Base-by-base conservation (phyloP, 495 filamentous ascomycete genomes). In the Hypoxylon perforatum region DNA sequence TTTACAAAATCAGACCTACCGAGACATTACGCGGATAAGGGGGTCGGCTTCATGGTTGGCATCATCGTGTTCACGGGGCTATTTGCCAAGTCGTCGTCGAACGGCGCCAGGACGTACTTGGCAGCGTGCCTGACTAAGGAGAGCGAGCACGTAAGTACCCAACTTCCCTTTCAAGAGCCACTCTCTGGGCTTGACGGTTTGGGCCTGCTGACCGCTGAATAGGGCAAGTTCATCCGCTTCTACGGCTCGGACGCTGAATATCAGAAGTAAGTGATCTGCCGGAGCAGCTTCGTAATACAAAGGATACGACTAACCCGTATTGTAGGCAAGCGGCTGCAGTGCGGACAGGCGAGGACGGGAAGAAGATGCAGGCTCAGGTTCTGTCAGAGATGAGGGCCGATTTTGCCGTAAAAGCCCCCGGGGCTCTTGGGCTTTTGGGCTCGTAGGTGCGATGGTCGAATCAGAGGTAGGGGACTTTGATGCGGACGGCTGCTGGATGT, bases 1-100 rank as follows among this genome's bases (percentile, higher is more conserved):
- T 59, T 83, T 45, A 82, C 81, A 25, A 73, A 62, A 41, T 75
- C 77, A 0, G 73, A 77, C 7, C 73, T 81, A 0, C 68, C 63
- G 14, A 69, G 79, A 42, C 44, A 78, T 21, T 67, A 65, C 38
- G 69, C 50, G 41, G 67, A 51, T 18, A 70, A 41, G 55, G 44
- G 72, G 33, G 7, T 36, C n/a, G 18, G 65, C 15, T 45, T 68
- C 11, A 14, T 28, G 4, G 1, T 70, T 22, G 47, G 3, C 7
- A 56, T 73, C n/a, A 46, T 67, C 28, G 17, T 62, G 3, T 70
- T 75, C 52, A 51, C 59, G 36, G 65, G 19, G 0, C 12, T 75
- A 30, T 45, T 74, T 6, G 65, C 22, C 15, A 77, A 77, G 57
- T 65, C 71, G 28, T 44, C 74, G 5, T 73, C 71, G 56, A 73